Conservation (phyloP, 192 early-diverging fungal genomes). For the Podila verticillata region DNA sequence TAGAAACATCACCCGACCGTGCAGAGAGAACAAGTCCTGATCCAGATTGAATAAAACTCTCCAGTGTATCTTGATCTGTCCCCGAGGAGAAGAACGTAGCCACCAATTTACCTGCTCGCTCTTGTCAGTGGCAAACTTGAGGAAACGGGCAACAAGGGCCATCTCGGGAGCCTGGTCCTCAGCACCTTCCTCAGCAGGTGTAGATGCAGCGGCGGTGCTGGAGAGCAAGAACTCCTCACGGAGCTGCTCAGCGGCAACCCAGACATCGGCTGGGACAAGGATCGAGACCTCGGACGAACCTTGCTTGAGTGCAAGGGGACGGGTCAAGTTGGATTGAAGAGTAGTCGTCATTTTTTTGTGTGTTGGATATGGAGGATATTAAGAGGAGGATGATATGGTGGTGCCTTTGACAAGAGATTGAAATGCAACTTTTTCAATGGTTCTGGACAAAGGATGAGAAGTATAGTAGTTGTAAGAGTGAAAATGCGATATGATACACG, state of each 20-base stretch:
- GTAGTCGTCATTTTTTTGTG: conserved; percentile 29
- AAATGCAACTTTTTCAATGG: conserved; percentile 4
- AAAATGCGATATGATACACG: not conserved
- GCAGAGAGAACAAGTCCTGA: too few species aligned
- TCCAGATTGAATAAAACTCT: too few species aligned
- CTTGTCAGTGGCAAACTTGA: conserved; percentile 69
- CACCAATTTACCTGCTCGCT: conserved; percentile 43
- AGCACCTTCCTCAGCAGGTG: conserved; percentile 44
- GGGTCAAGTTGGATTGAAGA: conserved; percentile 49
- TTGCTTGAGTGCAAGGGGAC: conserved; percentile 84
- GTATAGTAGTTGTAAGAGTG: not conserved
- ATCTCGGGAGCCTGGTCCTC: conserved; percentile 73
- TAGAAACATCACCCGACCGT: too few species aligned
- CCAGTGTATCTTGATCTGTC: too few species aligned
- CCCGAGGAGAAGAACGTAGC: too few species aligned
- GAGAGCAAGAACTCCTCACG: conserved; percentile 74
- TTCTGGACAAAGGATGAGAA: conserved; percentile 8
- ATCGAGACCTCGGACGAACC: conserved; percentile 83
- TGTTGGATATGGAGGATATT: conserved; percentile 3
- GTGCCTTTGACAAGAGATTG: not conserved
- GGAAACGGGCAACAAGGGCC: conserved; percentile 76
- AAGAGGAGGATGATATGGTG: conserved; percentile 14
- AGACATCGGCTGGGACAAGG: conserved; percentile 83
- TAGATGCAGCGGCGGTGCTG: conserved; percentile 35
- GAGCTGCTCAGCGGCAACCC: conserved; percentile 89